Base-by-base conservation (phyloP, 1,139 yeast genomes). In the Ashbya aceris region DNA sequence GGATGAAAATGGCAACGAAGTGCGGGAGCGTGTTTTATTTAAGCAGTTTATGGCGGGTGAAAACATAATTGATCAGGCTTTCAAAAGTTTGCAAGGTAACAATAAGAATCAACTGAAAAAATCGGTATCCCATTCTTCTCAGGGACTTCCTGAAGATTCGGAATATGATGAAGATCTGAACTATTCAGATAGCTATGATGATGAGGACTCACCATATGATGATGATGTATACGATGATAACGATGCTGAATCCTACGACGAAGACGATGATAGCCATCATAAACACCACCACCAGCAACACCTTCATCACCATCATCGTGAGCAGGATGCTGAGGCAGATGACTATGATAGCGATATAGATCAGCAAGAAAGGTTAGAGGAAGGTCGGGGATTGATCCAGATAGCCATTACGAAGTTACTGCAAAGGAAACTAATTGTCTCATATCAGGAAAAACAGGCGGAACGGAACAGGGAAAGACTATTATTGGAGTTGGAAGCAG, bases 401-500 rank as follows among this genome's bases (percentile, higher is more conserved):
- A 74, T 83, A 55, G 77, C 85, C 49, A 83, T 86, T 1, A 81
- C 89, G 10, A 76, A 83, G 44, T 68, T 84, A 53, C 73, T 85
- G 54, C 87, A 83, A 54, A 79, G 76, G 52, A 71, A 86, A 42
- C 76, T 86, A 33, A 71, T 82, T 57, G 73, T 69, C 39, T 89
- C 94, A 1, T 86, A 81, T 55, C 82, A 84, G 45, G 91, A 82
- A 49, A 80, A 79, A 48, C 74, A 83, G 27, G 87, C 95, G 1
- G 83, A 81, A 48, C 93, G 83, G 53, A 74, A 89, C 43, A 82
- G 89, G 41, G 73, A 75, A 54, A 77, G 73, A 57, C 73, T 85
- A 45, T 72, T 85, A 47, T 85, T 79, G 58, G 96, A 86, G 58
- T 71, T 86, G 41, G 95, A 85, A 53, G 89, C 83, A 13, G 95